Base-by-base conservation (phyloP, 2,329 filamentous ascomycete genomes). In the Stachybotrys chlorohalonatus region DNA sequence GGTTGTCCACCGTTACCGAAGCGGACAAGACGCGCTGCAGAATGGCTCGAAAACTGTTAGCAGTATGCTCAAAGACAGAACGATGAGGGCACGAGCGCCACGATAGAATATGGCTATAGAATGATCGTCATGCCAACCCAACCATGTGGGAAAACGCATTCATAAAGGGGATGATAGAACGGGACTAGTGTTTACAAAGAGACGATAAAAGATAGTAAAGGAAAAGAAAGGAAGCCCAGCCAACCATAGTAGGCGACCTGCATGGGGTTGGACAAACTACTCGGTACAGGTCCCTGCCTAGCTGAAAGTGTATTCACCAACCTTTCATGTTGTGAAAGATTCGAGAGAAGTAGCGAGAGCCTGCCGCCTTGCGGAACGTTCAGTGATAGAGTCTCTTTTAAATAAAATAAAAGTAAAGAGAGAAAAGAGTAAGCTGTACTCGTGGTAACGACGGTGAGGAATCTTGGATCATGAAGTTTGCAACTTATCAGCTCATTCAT, bases 1-100 rank as follows among this genome's bases (percentile, higher is more conserved):
- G 81, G 66, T 90, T 87, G 67, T 99, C 92, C 53, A 99, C 93
- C 1, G 91, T 94, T 63, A 99, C 94, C 7, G 93, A 96, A 57
- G 93, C 93, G 48, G 92, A 97, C 57, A 96, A 84, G 52, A 99
- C 94, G 60, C 94, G 84, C 73, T 99, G 94, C 53, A 97, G 76
- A 57, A 99, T 89, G 53, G 91, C 94, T 96, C 13, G 13, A 42
- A 66, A 53, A 56, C 36, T 2, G 36, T 56, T 42, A 42, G 36
- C 24, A 24, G 24, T 24, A 24, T 24, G 24, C 24, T 24, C 24
- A 24, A 24, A 24, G 24, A 24, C 24, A 4, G 24, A 2, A 24
- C 24, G 24, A 24, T 24, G 24, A 24, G 24, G 24, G 24, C 24
- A 24, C 24, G 24, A 24, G 24, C 24, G 2, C 24, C 2, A 24